Base-by-base conservation (phyloP, 495 filamentous ascomycete genomes). In the Acidiella bohemica region DNA sequence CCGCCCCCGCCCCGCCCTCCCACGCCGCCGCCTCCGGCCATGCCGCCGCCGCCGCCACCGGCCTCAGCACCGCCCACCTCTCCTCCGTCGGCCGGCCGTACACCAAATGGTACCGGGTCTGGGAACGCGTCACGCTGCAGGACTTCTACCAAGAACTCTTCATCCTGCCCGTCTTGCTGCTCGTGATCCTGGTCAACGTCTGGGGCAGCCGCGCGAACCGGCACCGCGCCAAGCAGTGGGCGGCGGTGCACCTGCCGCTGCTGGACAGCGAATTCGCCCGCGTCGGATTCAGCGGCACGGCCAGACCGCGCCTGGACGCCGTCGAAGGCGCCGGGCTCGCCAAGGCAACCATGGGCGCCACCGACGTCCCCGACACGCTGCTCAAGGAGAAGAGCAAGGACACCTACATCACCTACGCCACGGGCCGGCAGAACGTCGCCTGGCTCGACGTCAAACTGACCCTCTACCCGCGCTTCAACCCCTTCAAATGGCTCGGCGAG, bases 31-130 rank as follows among this genome's bases (percentile, higher is more conserved):
- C 60, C 39, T 56, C 61, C 32, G 67, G 63, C 33, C 60, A 66
- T 21, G 57, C 64, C 37, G 63, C 67, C 47, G 64, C 67, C 24
- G 61, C 71, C 36, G 70, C 67, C 37, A 51, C 58, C 24, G 59
- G 19, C 31, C n/a, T 45, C 39, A 9, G 17, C 42, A 11, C 46
- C 0, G 26, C 34, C 20, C 20, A 35, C 27, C 18, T 31, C 21
- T 16, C 42, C 12, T 33, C 20, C 17, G 35, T 40, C 5, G 65
- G 42, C 39, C 53, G 54, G 19, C 75, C 82, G 10, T 93, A 81
- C 59, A 93, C 90, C 30, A 84, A 83, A 66, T 96, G 90, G 90
- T 97, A 96, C 64, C 82, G 84, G 25, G 67, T 97, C 21, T 90
- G 88, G 72, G 87, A 97, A 71, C 83, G 90, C 49, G 70, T 81